Evolutionary conservation across 169 alveolate species (phyloP), one percentile per base, ranked within the genome.

Genomic region (Eimeria maxima): DNA sequence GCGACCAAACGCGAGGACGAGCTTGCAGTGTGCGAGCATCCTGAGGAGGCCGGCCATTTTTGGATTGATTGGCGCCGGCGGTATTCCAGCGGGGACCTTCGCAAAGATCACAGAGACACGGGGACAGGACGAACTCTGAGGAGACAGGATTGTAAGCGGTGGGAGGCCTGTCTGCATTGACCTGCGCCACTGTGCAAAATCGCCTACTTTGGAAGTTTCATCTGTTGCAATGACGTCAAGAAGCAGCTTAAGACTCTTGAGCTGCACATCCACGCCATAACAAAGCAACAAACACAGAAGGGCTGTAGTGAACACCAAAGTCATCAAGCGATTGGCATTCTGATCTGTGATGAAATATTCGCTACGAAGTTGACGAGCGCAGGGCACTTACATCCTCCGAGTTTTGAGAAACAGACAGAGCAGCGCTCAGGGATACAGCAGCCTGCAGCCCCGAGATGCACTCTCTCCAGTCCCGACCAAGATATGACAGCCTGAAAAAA

Each of bases 21-120:
- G 92, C 92, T 92, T 92, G 78, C 71, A 27, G 3, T 83, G 95
- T 3, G 95, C 95, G 55, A 92, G 95, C 65, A 92, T 81, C 63
- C 95, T 74, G 71, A 92, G 92, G 29, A 92, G 92, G 57, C 95
- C 92, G 63, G 95, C 95, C 95, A 92, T 92, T 38, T 86, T 86
- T 29, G 93, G 57, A 86, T 67, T 86, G 45, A 86, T 60, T 60
- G 93, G 93, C 20, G 93, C 93, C 24, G 80, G 93, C 24, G 93
- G 93, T 86, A 86, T 86, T 42, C 93, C 93, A 55, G 93, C 93
- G 29, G 93, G 93, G 42, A 86, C 47, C 93, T 86, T 18, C 93
- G 47, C 42, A 60, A 8, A 11, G 22, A 27, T 7, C 33, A 47
- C 27, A 57, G 27, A 18, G 18, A 38, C 63, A 13, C 38, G 47